Percentiles rank a stretch among this genome's conserved stretches.
phyloP scores from a whole-genome alignment of 345 rosid genomes.

The Psidium guajava region DNA sequence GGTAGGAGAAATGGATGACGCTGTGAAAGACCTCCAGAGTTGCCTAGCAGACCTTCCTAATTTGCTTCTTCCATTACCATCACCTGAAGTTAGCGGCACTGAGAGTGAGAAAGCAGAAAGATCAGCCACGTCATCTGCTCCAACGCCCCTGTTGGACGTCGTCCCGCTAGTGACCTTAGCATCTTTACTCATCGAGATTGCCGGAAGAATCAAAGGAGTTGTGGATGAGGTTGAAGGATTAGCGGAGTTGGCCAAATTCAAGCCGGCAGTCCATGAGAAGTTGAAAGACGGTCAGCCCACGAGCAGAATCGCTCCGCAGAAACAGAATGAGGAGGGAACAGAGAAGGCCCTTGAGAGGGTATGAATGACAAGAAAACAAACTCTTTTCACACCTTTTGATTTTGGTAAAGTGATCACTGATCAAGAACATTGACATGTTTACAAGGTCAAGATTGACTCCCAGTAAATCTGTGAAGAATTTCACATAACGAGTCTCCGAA shows the following conservation, averaged over 20 bases:
- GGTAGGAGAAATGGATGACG: constrained; percentile 41
- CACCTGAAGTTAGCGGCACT: background rate
- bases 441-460: background rate
- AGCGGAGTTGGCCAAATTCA: constrained; percentile 38
- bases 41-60: constrained; percentile 31
- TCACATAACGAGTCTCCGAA: background rate
- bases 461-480: background rate
- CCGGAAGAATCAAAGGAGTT: constrained; percentile 37
- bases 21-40: constrained; percentile 45
- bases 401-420: background rate
- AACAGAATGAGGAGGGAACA: constrained; percentile 1
- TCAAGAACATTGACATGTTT: background rate
- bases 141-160: constrained; percentile 21
- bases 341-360: constrained; percentile 2
- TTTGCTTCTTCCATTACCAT: background rate
- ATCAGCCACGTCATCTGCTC: background rate
- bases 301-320: background rate
- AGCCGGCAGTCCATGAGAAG: constrained; percentile 17
- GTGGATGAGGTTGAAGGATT: constrained; percentile 38
- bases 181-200: constrained; percentile 42
- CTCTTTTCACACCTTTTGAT: background rate
- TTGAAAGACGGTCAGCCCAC: background rate
- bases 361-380: background rate
- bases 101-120: constrained; percentile 6
- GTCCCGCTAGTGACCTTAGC: constrained; percentile 49